Conservation (phyloP, 2,329 filamentous ascomycete genomes). For the Scedosporium aurantiacum region DNA sequence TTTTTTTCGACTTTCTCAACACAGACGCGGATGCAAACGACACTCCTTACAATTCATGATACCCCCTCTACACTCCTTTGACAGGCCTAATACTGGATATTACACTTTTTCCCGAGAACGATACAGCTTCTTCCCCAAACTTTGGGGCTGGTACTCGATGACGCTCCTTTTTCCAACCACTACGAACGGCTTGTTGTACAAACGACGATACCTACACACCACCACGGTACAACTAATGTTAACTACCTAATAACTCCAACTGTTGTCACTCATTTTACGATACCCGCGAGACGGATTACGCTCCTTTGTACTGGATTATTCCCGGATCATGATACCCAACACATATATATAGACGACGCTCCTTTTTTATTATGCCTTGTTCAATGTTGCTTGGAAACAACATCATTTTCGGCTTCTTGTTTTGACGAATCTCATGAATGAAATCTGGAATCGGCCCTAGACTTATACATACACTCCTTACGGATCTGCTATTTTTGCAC, state of each 20-base stretch:
- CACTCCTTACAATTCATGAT: not conserved
- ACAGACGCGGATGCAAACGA: constrained; percentile 2
- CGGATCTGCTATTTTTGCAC: not conserved
- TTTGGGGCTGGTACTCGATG: constrained; percentile 2
- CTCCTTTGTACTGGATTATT: constrained; percentile 3
- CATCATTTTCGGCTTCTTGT: not conserved
- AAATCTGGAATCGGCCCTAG: not conserved
- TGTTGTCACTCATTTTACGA: not conserved
- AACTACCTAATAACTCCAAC: constrained; percentile 1
- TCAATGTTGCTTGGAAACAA: not conserved
- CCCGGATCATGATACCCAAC: constrained; percentile 4
- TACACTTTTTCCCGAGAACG: not conserved
- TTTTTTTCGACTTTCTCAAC: not conserved
- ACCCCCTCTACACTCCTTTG: not conserved
- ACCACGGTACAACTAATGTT: constrained; percentile 1
- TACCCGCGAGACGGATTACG: constrained; percentile 1
- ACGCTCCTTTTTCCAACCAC: not conserved
- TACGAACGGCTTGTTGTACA: not conserved
- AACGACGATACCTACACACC: not conserved
- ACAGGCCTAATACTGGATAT: constrained; percentile 1
- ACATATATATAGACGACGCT: not conserved
- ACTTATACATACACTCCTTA: constrained; percentile 1
- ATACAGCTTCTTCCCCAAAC: not conserved
- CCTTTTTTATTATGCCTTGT: not conserved
- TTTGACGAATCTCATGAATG: not conserved